A percentile compares a stretch with the other conserved stretches of the same genome.
phyloP scores from a whole-genome alignment of 1,139 yeast species.

The Taphrina flavorubra region DNA sequence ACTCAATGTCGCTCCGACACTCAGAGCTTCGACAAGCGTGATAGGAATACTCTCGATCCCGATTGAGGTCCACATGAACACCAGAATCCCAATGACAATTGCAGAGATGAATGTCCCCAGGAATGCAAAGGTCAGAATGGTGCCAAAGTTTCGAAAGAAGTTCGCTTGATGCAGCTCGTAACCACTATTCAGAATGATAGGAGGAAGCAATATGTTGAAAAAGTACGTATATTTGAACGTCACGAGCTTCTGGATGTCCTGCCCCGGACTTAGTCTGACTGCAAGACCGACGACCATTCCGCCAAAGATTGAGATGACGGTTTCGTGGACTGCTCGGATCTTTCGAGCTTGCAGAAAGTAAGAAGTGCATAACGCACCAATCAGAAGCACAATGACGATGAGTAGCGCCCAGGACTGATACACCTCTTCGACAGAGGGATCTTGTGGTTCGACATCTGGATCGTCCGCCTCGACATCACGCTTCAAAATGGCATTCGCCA shows the following conservation, averaged over 20 bases:
- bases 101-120: slow-evolving; percentile 96
- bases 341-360: slow-evolving; percentile 89
- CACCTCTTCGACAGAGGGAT: slow-evolving; percentile 94
- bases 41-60: slow-evolving; percentile 87
- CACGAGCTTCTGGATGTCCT: slow-evolving; percentile 94
- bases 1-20: slow-evolving; percentile 95
- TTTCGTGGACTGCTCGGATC: slow-evolving; percentile 94
- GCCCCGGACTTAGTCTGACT: slow-evolving; percentile 91
- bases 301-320: slow-evolving; percentile 90
- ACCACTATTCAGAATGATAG: slow-evolving; percentile 94
- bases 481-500: slow-evolving; percentile 23
- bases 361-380: slow-evolving; percentile 92
- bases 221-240: slow-evolving; percentile 93
- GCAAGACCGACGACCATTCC: slow-evolving; percentile 96
- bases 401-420: slow-evolving; percentile 97
- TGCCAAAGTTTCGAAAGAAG: slow-evolving; percentile 88
- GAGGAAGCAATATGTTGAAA: slow-evolving; percentile 92
- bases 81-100: slow-evolving; percentile 74
- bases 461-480: slow-evolving; percentile 41
- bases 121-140: slow-evolving; percentile 91
- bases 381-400: slow-evolving; percentile 76
- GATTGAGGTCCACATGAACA: slow-evolving; percentile 86
- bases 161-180: slow-evolving; percentile 94
- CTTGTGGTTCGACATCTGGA: slow-evolving; percentile 56
- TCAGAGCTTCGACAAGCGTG: slow-evolving; percentile 93